Percentiles rank a stretch among this genome's conserved stretches.
Conservation (phyloP, 306 rosid species). For the Vigna nakashimae region DNA sequence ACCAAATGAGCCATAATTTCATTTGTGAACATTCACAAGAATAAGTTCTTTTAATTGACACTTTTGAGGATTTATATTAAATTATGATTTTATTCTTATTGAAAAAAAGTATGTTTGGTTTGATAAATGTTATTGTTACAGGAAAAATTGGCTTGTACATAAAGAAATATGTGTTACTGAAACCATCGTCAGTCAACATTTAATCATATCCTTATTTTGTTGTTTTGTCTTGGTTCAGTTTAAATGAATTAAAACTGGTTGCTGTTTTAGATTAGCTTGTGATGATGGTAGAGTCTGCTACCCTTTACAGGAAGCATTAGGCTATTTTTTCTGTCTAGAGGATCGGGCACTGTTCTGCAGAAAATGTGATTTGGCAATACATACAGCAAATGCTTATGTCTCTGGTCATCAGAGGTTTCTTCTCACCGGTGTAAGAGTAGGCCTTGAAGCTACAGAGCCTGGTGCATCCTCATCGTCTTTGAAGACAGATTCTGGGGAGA, state of each 20-base stretch:
- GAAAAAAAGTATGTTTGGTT: conserved; percentile 3
- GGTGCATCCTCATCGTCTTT: conserved; percentile 56
- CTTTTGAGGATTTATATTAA: conserved; percentile 3
- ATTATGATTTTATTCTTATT: conserved; percentile 12
- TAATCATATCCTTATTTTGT: conserved; percentile 7
- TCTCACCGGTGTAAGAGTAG: conserved; percentile 77
- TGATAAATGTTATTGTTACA: not conserved
- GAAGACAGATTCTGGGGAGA: conserved; percentile 58
- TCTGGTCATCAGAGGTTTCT: conserved; percentile 73
- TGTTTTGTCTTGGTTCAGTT: conserved; percentile 18
- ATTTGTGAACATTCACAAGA: not conserved
- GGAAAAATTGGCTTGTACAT: conserved; percentile 18
- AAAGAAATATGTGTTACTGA: not conserved
- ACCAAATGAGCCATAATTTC: not conserved
- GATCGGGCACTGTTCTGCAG: conserved; percentile 90
- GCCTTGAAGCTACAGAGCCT: conserved; percentile 59
- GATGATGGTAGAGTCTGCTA: conserved; percentile 40
- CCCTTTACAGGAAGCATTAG: conserved; percentile 71
- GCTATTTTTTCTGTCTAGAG: conserved; percentile 90
- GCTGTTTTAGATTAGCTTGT: conserved; percentile 39
- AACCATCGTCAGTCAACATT: not conserved
- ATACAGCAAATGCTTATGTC: conserved; percentile 62
- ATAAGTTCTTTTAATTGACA: not conserved
- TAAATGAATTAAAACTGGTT: not conserved
- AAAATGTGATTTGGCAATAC: conserved; percentile 81